Base-by-base conservation (phyloP, 2,329 filamentous ascomycete species). In the Claviceps maximensis region DNA sequence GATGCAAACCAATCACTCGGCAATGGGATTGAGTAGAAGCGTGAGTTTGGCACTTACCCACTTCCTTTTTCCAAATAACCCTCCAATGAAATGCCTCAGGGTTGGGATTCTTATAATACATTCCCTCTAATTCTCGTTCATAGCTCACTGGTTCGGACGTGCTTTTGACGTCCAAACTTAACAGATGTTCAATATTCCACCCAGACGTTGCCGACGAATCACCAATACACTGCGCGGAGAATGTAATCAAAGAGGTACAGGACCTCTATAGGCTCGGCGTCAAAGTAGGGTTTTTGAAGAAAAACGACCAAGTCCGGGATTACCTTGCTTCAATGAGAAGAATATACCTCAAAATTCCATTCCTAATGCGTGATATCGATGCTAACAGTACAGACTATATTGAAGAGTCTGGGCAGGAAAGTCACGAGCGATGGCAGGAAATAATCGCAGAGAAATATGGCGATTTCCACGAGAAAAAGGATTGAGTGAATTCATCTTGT, bases 241-340 rank as follows among this genome's bases (percentile, higher is more conserved):
- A 49, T 25, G 19, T 47, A 10, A 53, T 49, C 10, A 49, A 45
- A n/a, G 51, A 53, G 25, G 51, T 53, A 3, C 51, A 49, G 15
- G 27, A 46, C 6, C 51, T 53, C 4, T 53, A 49, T 25, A 49
- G n/a, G 13, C 27, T 53, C 2, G 51, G 51, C 29, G 51, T 53
- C 5, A 53, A 53, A 46, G 51, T 38, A 3, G 51, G 51, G 15
- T 53, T 53, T 21, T n/a, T 53, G 29, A 45, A 19, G 17, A 17
- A 45, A 19, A 49, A 48, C 25, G 38, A 53, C 29, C 46, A 38
- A 33, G 51, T 53, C 27, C 38, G 40, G 21, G 31, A 45, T 7
- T 49, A 53, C 19, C 51, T 53, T 25, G 38, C 51, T 33, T 23
- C 46, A 5, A 53, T 53, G 51, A 53, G 47, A 41, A 23, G 47